phyloP scores from a whole-genome alignment of 352 stramenopile genomes.

The Phytophthora hibernalis region DNA sequence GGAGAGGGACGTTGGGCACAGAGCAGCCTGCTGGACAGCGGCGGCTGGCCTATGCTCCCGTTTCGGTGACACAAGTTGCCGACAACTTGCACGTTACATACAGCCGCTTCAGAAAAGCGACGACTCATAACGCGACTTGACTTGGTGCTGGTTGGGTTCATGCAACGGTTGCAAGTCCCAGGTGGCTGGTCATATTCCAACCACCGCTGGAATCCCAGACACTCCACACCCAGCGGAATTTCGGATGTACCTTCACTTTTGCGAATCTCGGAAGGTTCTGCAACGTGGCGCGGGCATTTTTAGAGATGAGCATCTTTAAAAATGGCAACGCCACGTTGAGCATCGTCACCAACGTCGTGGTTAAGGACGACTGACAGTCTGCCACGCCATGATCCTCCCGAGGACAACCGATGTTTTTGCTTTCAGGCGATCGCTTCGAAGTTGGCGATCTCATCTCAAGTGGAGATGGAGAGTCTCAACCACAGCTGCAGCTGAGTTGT shows the following conservation, averaged over 20 bases:
- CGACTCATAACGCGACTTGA: neutral
- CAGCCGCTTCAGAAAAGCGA: conserved; percentile 24
- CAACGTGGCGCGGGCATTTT: neutral
- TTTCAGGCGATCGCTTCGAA: neutral
- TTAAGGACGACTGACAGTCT: neutral
- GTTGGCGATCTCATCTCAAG: neutral
- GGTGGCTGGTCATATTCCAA: neutral
- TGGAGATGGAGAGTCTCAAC: too few relatives aligned
- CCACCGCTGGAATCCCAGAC: neutral
- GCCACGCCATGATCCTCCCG: neutral
- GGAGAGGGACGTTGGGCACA: conserved; percentile 33
- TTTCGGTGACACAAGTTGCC: conserved; percentile 33
- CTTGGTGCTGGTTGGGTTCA: too few relatives aligned
- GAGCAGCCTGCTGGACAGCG: conserved; percentile 11
- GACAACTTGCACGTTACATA: conserved; percentile 28
- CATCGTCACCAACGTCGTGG: neutral
- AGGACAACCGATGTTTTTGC: neutral
- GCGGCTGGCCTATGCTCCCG: conserved; percentile 17
- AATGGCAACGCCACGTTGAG: too few relatives aligned
- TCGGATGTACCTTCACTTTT: conserved; percentile 4
- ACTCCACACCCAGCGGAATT: neutral
- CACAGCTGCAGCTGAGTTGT: conserved; percentile 22
- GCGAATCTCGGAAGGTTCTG: conserved; percentile 14
- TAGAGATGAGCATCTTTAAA: too few relatives aligned
- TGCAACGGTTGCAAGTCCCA: neutral